Evolutionary conservation across 2,329 filamentous ascomycete species (phyloP), one percentile per base, ranked within the genome.

Genomic region (Diaporthe eres): DNA sequence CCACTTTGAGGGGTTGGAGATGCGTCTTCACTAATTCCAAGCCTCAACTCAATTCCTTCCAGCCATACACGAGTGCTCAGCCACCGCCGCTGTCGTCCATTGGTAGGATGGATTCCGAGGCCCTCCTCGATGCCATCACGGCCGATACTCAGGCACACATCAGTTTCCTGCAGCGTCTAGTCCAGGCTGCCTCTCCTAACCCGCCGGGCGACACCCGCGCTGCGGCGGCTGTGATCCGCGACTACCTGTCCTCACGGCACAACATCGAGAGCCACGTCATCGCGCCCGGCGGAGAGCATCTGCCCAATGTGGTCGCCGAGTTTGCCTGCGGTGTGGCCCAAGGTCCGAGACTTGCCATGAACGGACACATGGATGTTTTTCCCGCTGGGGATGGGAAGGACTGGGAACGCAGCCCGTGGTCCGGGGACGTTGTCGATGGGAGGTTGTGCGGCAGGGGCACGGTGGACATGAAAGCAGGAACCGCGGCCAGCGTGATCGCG

Each of bases 401-500:
- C n/a, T 86, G 84, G 84, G 75, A 82, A 17, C 78, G 80, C 34
- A 79, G 82, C 58, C 82, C 85, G 3, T 86, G 82, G 79, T 84
- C 84, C 17, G 83, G 84, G 17, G 78, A 84, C 34, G 79, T 83
- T 10, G 80, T 82, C 31, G 80, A 80, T 10, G 79, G 80, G 6
- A 79, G 80, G 13, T 79, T 86, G 25, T 80, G 84, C 75, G 85
- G 85, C 3, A 79, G 85, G 28, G 85, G 84, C 3, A 82, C 80
- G 0, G 85, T 86, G 1, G 85, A 86, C 75, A 86, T 87, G 85
- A 86, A 87, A 78, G 83, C 84, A 8, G 85, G 85, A 0, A 86
- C 83, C 7, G 84, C 83, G 2, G 84, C 85, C 0, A 80, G 79
- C 3, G 80, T 85, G 8, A 82, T 85, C n/a, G 85, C 84, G 4